Base-by-base conservation (phyloP, 1,284 basidiomycete genomes). In the Cryptococcus neoformans region DNA sequence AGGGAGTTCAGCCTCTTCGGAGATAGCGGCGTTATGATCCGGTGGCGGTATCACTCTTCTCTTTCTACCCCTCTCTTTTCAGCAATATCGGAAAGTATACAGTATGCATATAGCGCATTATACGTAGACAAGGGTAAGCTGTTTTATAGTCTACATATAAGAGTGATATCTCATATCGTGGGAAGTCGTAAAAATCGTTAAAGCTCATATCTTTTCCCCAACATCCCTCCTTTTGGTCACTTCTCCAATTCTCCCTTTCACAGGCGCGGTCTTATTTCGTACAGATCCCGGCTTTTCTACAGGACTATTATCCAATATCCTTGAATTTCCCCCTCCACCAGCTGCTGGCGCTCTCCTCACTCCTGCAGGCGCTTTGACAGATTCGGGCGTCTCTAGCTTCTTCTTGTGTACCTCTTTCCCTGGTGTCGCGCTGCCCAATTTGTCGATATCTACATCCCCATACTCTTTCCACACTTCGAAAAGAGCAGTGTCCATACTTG, bases 381-480 rank as follows among this genome's bases (percentile, higher is more conserved):
- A 28, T 28, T 28, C 28, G 4, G 17, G 41, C n/a, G 28, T 36
- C 17, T 21, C 12, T 28, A 28, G n/a, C 21, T 44, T 16, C 17
- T 47, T 11, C 34, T 36, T n/a, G 17, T 6, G 35, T 34, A 34
- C 14, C 21, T 6, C 16, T 42, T 56, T 49, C 28, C 41, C 49
- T 2, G 56, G 56, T 35, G 56, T 58, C 28, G 37, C 35, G 6
- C 54, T 21, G 12, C 53, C 53, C 38, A 48, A 14, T 28, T 48
- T 48, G 16, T 41, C 40, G 16, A 41, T 41, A 35, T 59, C 49
- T 14, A 38, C 50, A n/a, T 59, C 45, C 7, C 55, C 55, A 49
- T 58, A 63, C 14, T 44, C 56, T 28, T 46, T 47, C 61, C 61
- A 61, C 17, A 64, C 21, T 9, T 57, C 62, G 1, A 56, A 54